phyloP scores from a whole-genome alignment of 1,284 basidiomycete genomes.

The Rhodotorula sp. region DNA sequence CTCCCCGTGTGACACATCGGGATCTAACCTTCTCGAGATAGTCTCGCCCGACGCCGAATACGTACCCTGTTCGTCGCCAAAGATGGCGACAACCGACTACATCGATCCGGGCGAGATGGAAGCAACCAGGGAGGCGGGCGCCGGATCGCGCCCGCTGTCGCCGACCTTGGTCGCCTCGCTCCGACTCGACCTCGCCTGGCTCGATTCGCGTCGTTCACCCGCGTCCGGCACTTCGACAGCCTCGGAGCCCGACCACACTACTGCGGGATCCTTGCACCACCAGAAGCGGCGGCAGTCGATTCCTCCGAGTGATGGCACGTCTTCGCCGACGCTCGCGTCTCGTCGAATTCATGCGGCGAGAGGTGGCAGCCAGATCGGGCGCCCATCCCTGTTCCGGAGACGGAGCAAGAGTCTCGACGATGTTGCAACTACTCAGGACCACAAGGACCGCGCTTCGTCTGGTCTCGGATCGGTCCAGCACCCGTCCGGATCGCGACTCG shows the following conservation, averaged over 20 bases:
- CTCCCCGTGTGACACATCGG: too few relatives aligned
- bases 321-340: conserved; percentile 21
- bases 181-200: conserved; percentile 12
- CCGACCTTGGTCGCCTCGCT: conserved; percentile 11
- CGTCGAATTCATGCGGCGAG: conserved; percentile 13
- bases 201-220: conserved; percentile 4
- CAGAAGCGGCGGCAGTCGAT: too few relatives aligned
- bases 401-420: conserved; percentile 34
- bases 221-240: not conserved
- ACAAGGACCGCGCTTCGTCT: not conserved
- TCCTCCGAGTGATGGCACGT: too few relatives aligned
- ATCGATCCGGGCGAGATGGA: too few relatives aligned
- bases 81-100: too few relatives aligned
- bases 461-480: not conserved
- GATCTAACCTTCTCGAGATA: too few relatives aligned
- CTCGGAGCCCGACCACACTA: not conserved
- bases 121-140: not conserved
- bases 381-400: conserved; percentile 17
- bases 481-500: not conserved
- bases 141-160: not conserved
- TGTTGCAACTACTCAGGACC: not conserved
- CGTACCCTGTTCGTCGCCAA: too few relatives aligned
- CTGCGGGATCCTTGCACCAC: too few relatives aligned
- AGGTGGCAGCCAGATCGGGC: too few relatives aligned
- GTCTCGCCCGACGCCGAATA: too few relatives aligned